These are phyloP conservation scores for Arachnomyces sp. DNA, from an alignment of 2,329 filamentous ascomycete genomes.

Conservation along the genomic window DNA sequence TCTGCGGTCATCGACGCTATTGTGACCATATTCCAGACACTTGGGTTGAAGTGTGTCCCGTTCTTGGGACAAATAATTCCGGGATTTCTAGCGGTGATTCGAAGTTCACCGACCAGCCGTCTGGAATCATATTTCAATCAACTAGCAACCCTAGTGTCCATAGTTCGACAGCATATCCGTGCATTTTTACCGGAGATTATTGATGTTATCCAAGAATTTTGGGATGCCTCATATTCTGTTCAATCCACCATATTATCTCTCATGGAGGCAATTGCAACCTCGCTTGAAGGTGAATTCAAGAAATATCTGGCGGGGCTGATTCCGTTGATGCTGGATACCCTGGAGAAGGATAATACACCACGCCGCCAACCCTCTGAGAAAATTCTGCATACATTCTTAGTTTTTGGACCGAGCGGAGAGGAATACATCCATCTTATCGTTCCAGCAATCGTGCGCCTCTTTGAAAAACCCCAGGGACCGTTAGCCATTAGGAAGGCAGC, in stretches of 20 bases:
- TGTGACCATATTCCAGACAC: constrained; percentile 96
- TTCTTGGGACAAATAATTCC: constrained; percentile 93
- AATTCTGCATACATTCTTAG: constrained; percentile 87
- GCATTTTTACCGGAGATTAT: constrained; percentile 85
- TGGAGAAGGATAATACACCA: constrained; percentile 73
- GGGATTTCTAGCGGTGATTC: constrained; percentile 83
- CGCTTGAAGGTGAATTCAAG: constrained; percentile 95
- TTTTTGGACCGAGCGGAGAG: constrained; percentile 91
- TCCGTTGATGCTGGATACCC: constrained; percentile 85
- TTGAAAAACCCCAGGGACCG: constrained; percentile 81
- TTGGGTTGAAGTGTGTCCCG: constrained; percentile 90
- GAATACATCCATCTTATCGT: constrained; percentile 99
- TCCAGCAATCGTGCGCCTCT: constrained; percentile 86
- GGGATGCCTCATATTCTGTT: constrained; percentile 70
- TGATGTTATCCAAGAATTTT: constrained; percentile 79
- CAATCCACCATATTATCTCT: constrained; percentile 88
- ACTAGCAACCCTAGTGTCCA: constrained; percentile 82
- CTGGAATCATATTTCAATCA: constrained; percentile 98
- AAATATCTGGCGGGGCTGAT: constrained; percentile 84
- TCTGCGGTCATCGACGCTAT: constrained; percentile 93
- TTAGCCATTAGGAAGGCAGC: constrained; percentile 73
- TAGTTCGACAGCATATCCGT: constrained; percentile 92
- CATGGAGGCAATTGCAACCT: constrained; percentile 87
- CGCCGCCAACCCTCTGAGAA: constrained; percentile 78
- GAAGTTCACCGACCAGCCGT: constrained; percentile 66